A percentile compares a stretch with the other conserved stretches of the same genome.
These are phyloP conservation scores for Trifolium pratense DNA, from an alignment of 306 rosid genomes.

Conservation along the genomic window DNA sequence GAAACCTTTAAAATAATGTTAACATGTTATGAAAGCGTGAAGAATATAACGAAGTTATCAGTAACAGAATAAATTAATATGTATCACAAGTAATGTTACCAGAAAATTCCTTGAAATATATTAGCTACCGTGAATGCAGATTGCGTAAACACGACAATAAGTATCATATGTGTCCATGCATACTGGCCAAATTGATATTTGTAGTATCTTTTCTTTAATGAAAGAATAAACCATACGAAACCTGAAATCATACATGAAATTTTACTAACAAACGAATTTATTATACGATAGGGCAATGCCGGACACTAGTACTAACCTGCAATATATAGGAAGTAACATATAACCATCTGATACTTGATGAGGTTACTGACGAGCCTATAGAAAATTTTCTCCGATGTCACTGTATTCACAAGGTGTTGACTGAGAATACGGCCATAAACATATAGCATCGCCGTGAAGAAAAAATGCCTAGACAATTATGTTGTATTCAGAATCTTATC, in stretches of 20 bases:
- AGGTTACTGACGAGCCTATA: constrained; percentile 73
- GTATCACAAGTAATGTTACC: constrained; percentile 57
- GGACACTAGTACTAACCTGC: constrained; percentile 63
- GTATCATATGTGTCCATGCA: constrained; percentile 99
- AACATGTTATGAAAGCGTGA: constrained; percentile 19
- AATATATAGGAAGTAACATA: constrained; percentile 88
- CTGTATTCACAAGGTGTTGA: constrained; percentile 87
- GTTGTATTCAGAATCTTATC: constrained; percentile 38
- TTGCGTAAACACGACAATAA: constrained; percentile 88
- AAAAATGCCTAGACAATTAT: constrained; percentile 76
- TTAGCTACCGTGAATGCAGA: constrained; percentile 95
- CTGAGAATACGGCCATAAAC: constrained; percentile 96
- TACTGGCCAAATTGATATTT: constrained; percentile 98
- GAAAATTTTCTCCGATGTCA: constrained; percentile 75
- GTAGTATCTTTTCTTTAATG: constrained; percentile 87
- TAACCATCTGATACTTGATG: constrained; percentile 95
- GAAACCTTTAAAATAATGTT: constrained; percentile 67
- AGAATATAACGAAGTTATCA: constrained; percentile 5
- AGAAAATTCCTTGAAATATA: constrained; percentile 93
- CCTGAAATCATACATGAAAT: constrained; percentile 61
- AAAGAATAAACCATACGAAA: constrained; percentile 97
- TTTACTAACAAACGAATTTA: constrained; percentile 23
- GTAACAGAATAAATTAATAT: constrained; percentile 29
- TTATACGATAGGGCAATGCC: background rate
- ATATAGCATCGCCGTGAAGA: constrained; percentile 95